Base-by-base conservation (phyloP, 176 grass and related monocot genomes). In the Bothriochloa decipiens region DNA sequence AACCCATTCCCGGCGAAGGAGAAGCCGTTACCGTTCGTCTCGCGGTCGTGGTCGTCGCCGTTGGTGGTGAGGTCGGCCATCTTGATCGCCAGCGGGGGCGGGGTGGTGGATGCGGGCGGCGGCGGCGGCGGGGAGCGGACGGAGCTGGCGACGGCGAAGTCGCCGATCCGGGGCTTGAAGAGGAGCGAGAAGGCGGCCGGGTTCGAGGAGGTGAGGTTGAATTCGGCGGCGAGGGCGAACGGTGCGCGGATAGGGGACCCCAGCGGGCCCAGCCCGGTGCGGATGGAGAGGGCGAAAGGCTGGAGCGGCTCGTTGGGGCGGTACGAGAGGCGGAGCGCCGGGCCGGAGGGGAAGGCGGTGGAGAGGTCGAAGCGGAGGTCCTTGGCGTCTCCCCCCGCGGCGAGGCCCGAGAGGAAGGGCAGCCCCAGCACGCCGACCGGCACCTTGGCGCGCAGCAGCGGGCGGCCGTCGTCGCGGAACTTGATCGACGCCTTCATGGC, bases 401-500 rank as follows among this genome's bases (percentile, higher is more conserved):
- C 84, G 35, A 98, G 14, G 80, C 93, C 91, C 9, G 93, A 91
- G 41, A 93, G 61, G 87, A 98, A 98, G 14, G 96, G 93, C 13
- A 95, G 65, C 5, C 93, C 96, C 15, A 98, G 91, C 35, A 98
- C 90, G 74, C 89, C 84, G 69, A 98, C 81, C 1, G 96, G 93
- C 46, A 98, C 89, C 83, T 95, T 98, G 49, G 93, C 93, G 0
- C 93, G 91, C 32, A 98, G 70, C 55, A 95, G 81, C 13, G 91
- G 87, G 12, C 83, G 85, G 76, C 88, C 85, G 33, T 98, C 93
- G 63, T 98, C 96, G 50, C 91, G 89, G 84, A 98, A 93, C 87
- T 83, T 93, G 93, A 98, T 90, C 6, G 96, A 95, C 23, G 93
- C 93, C 91, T 95, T 98, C 96, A 98, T 95, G 65, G 67, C 68